Base-by-base conservation (phyloP, 2,329 filamentous ascomycete species). In the Diaporthe destruens region DNA sequence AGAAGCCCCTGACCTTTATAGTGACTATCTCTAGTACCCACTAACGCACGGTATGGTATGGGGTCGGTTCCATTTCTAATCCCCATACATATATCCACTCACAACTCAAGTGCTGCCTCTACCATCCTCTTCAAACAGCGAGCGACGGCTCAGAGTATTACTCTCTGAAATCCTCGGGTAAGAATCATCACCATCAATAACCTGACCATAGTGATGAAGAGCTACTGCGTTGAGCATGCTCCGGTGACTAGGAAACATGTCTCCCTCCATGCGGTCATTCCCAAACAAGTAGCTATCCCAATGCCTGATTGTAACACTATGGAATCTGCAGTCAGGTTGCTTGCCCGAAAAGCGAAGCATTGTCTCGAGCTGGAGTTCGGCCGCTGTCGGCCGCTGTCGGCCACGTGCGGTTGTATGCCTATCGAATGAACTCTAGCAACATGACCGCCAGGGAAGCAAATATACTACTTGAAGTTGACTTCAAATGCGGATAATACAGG, bases 31-130 rank as follows among this genome's bases (percentile, higher is more conserved):
- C n/a, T n/a, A n/a, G n/a, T n/a, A n/a, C n/a, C n/a, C n/a, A n/a
- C n/a, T n/a, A n/a, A n/a, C n/a, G n/a, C n/a, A n/a, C n/a, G n/a
- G n/a, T n/a, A n/a, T n/a, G n/a, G n/a, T n/a, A n/a, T n/a, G n/a
- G n/a, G n/a, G n/a, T n/a, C n/a, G n/a, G n/a, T n/a, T n/a, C n/a
- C n/a, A n/a, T n/a, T n/a, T n/a, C n/a, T n/a, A n/a, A n/a, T n/a
- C n/a, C n/a, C n/a, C n/a, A n/a, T n/a, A n/a, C n/a, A n/a, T 57
- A 57, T 23, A 57, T 57, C 55, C 55, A 39, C 7, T 20, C 55
- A 18, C 55, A 57, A 16, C 20, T 57, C n/a, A n/a, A n/a, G n/a
- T n/a, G n/a, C n/a, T n/a, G 5, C 32, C 55, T 57, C 55, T 57
- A 1, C 32, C 55, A 25, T 23, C 34, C n/a, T 39, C 8, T 11